Conservation (phyloP, 768 basidiomycete species). For the Suillus hirtellus region DNA sequence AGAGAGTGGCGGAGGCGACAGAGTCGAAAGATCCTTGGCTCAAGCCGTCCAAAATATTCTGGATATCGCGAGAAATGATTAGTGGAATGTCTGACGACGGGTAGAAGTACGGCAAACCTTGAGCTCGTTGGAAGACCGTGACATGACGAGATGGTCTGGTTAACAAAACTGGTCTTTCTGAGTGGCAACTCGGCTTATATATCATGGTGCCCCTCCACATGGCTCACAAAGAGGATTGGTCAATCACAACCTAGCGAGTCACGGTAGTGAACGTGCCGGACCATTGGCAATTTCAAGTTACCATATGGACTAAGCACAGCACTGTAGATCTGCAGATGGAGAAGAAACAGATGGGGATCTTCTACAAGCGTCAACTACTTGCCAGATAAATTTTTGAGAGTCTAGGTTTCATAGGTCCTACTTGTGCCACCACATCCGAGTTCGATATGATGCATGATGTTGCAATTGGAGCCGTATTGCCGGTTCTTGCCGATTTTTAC, state of each 20-base stretch:
- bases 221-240: no score
- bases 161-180: neutral
- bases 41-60: conserved; percentile 20
- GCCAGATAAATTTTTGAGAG: neutral
- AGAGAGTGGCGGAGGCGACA: conserved; percentile 16
- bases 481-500: neutral
- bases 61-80: neutral
- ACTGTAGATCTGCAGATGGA: neutral
- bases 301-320: no score
- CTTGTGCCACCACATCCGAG: neutral
- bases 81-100: conserved; percentile 1
- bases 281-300: no score
- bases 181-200: neutral
- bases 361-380: neutral
- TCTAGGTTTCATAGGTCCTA: neutral
- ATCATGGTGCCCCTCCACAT: neutral
- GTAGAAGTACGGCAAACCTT: conserved; percentile 14
- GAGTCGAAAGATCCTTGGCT: conserved; percentile 24
- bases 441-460: no score
- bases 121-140: conserved; percentile 16
- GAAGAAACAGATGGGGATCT: neutral
- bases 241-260: no score
- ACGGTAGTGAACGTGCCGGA: no score
- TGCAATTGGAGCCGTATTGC: neutral
- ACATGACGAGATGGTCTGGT: conserved; percentile 14